phyloP scores from a whole-genome alignment of 2,329 filamentous ascomycete genomes.

The Fusarium subglutinans region DNA sequence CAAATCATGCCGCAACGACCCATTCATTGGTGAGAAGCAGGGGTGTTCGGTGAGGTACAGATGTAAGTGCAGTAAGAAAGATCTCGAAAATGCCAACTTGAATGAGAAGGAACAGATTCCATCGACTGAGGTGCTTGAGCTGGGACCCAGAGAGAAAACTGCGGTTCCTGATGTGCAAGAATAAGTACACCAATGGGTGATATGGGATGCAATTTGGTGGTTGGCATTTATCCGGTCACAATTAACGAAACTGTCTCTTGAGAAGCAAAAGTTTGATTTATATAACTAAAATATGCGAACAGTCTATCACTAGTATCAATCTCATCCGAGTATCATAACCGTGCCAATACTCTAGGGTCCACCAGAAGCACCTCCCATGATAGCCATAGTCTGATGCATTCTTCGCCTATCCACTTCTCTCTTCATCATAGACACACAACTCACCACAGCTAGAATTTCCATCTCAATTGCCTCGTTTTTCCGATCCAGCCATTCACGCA shows the following conservation, averaged over 20 bases:
- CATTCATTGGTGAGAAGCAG: slow-evolving; percentile 53
- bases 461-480: slow-evolving; percentile 52
- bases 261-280: background rate
- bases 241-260: background rate
- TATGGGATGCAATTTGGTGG: background rate
- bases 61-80: slow-evolving; percentile 52
- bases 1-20: slow-evolving; percentile 55
- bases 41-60: slow-evolving; percentile 51
- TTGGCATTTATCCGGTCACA: background rate
- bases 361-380: slow-evolving; percentile 46
- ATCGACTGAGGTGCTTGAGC: slow-evolving; percentile 33
- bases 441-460: slow-evolving; percentile 63
- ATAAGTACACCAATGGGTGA: background rate
- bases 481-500: slow-evolving; percentile 47
- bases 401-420: slow-evolving; percentile 69
- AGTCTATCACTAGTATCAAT: background rate
- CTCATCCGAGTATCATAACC: background rate
- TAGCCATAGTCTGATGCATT: slow-evolving; percentile 58
- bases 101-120: slow-evolving; percentile 44
- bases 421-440: slow-evolving; percentile 70
- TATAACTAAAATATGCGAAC: background rate
- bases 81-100: slow-evolving; percentile 46
- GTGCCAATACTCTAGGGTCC: background rate
- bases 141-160: slow-evolving; percentile 40
- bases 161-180: slow-evolving; percentile 35